Evolutionary conservation across 345 rosid species (phyloP).

Genomic region (Mangifera indica): DNA sequence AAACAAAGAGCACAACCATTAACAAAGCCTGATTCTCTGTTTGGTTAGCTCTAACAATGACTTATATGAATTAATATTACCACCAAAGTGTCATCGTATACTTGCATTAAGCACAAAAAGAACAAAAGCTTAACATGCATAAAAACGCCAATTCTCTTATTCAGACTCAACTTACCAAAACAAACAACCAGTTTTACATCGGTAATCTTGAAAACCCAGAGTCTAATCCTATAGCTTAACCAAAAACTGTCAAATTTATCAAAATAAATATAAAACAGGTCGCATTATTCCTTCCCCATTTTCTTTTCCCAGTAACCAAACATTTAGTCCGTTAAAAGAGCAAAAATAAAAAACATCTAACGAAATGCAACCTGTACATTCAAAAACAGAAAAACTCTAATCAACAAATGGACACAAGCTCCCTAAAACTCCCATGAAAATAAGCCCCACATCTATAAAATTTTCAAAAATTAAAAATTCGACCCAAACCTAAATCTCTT

Average conservation of each 20-base stretch:
- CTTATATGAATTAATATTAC: neutral
- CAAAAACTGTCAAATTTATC: neutral
- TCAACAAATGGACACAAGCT: constrained; percentile 1
- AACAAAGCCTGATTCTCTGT: neutral
- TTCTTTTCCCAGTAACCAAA: constrained; percentile 7
- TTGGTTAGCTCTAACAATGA: neutral
- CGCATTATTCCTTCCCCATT: neutral
- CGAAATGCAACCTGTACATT: no score
- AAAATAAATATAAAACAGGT: neutral
- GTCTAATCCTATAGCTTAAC: neutral
- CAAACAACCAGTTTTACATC: neutral
- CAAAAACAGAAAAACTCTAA: constrained; percentile 1
- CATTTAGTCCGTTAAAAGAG: neutral
- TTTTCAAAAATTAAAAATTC: neutral
- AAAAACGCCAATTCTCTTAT: neutral
- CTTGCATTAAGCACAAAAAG: neutral
- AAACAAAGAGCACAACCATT: neutral
- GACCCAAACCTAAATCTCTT: constrained; percentile 4
- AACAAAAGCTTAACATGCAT: neutral
- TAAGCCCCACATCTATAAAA: neutral
- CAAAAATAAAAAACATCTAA: neutral
- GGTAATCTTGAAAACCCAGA: neutral
- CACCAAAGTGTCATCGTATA: neutral
- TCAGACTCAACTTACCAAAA: neutral
- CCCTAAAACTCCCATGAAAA: constrained; percentile 5